phyloP scores from a whole-genome alignment of 768 basidiomycete genomes.

The Termitomyces sp. region DNA sequence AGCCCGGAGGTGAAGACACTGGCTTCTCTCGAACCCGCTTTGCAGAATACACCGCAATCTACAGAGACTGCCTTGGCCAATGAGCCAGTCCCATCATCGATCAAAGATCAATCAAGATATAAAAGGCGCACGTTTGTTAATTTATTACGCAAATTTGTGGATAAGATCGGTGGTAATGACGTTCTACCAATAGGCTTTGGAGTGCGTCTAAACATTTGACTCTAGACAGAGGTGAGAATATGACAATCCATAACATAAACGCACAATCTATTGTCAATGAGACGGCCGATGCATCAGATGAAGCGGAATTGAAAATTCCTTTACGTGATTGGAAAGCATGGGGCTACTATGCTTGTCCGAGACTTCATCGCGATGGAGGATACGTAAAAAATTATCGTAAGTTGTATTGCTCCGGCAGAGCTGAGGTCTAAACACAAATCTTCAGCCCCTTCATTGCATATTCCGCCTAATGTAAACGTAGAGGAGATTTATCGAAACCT shows the following conservation, averaged over 20 bases:
- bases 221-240: background rate
- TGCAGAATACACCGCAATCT: background rate
- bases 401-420: slow-evolving; percentile 10
- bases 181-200: background rate
- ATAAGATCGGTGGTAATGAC: slow-evolving; percentile 7
- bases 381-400: slow-evolving; percentile 37
- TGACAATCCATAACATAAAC: no score
- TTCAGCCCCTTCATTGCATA: slow-evolving; percentile 17
- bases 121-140: background rate
- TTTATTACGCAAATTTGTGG: slow-evolving; percentile 1
- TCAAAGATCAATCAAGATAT: background rate
- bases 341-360: slow-evolving; percentile 48
- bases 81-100: background rate
- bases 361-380: slow-evolving; percentile 24
- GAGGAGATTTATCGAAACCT: slow-evolving; percentile 27
- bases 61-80: background rate
- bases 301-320: background rate
- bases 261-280: background rate
- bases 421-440: background rate
- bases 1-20: slow-evolving; percentile 16
- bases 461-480: slow-evolving; percentile 19
- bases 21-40: slow-evolving; percentile 13
- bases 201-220: background rate
- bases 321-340: slow-evolving; percentile 45
- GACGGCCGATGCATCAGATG: background rate